Conservation (phyloP, 768 basidiomycete genomes). For the Gyrodon lividus region DNA sequence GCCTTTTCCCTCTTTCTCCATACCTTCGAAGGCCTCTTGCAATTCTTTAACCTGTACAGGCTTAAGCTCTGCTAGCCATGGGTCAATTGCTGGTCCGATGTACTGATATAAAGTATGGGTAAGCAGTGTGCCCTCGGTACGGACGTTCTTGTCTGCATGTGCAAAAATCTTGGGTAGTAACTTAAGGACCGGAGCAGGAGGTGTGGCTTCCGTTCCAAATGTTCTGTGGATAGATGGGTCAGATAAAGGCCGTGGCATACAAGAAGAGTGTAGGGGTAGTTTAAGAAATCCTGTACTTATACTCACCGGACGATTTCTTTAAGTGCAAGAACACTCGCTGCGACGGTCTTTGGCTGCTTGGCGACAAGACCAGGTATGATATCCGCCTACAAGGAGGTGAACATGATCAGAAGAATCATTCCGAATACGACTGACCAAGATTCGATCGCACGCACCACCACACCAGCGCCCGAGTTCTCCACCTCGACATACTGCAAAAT, state of each 20-base stretch:
- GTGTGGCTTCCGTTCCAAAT: slow-evolving; percentile 77
- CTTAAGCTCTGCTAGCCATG: slow-evolving; percentile 87
- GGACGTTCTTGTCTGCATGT: slow-evolving; percentile 93
- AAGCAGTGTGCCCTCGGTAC: slow-evolving; percentile 84
- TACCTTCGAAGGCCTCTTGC: slow-evolving; percentile 81
- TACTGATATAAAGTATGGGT: slow-evolving; percentile 79
- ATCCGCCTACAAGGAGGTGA: slow-evolving; percentile 52
- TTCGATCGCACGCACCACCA: slow-evolving; percentile 67
- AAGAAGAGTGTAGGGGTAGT: neutral
- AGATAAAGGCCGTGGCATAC: neutral
- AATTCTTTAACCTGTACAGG: slow-evolving; percentile 96
- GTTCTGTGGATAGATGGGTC: slow-evolving; percentile 41
- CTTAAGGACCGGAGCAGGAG: slow-evolving; percentile 81
- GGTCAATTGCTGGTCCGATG: slow-evolving; percentile 80
- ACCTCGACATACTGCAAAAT: slow-evolving; percentile 89
- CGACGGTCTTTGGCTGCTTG: slow-evolving; percentile 93
- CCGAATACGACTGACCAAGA: slow-evolving; percentile 28
- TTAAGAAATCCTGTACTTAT: neutral
- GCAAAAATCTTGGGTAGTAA: slow-evolving; percentile 89
- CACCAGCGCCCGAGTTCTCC: slow-evolving; percentile 83
- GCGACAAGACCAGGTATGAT: slow-evolving; percentile 81
- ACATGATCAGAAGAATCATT: slow-evolving; percentile 24
- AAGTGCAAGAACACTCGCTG: slow-evolving; percentile 71
- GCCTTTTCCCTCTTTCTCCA: slow-evolving; percentile 85
- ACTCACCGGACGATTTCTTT: slow-evolving; percentile 84